Evolutionary conservation across 176 grass and related monocot species (phyloP), one percentile per base, ranked within the genome.

Genomic region (Thinopyrum elongatum): DNA sequence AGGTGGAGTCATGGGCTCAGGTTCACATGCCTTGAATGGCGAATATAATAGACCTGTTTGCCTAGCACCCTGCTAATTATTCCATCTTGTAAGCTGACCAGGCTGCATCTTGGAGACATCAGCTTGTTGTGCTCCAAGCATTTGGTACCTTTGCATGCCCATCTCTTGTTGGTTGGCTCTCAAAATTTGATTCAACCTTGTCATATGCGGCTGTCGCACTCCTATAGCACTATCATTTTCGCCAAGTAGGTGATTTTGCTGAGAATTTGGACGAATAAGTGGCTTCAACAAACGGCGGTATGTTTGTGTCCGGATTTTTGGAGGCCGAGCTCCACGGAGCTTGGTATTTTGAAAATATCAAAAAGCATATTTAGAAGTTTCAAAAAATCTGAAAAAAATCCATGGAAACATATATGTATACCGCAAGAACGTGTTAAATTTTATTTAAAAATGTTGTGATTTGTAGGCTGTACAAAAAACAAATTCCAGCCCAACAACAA

Each of bases 101-200:
- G n/a, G 30, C 27, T 70, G 76, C 36, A 78, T 70, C 21, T 34
- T 34, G 7, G 28, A 27, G 1, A 33, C 64, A 82, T 25, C 3
- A 44, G 12, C 42, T 14, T 82, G 79, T 34, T 82, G 79, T 53
- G 64, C 12, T 68, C 27, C 57, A 51, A 64, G 65, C 29, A 73
- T 79, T 29, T 84, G 81, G 41, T 64, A 12, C 21, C 26, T 42
- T 42, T 44, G 70, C 22, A 26, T 44, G 36, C 39, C 22, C 70
- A 73, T 34, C 11, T 80, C 51, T 26, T 83, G 71, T 59, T 78
- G 73, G 53, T 35, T 88, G 28, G 58, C 39, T n/a, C 36, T 30
- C 12, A 73, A 62, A 64, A 3, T 10, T 55, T 80, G 49, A 49
- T 83, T 77, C 21, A 78, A 26, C 22, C 65, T 34, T 39, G 44